Evolutionary conservation across 768 basidiomycete species (phyloP), one percentile per base, ranked within the genome.

Genomic region (Boletus reticulatus): DNA sequence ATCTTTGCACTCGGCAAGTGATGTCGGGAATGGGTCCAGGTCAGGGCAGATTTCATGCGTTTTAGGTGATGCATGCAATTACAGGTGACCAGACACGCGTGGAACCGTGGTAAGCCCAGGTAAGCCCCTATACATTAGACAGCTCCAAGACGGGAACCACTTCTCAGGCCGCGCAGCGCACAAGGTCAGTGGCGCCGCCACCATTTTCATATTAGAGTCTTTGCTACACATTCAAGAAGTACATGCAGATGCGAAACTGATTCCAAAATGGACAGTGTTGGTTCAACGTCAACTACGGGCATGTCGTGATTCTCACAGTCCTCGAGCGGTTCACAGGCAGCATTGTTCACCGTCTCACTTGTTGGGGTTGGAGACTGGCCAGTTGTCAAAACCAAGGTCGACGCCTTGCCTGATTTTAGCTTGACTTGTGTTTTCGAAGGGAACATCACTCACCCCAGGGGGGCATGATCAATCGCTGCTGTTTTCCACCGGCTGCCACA

Each of bases 331-430:
- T 32, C 41, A 29, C 31, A 16, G 36, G 38, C 31, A 46, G 14
- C 14, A 16, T 41, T 27, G 32, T 29, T 31, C 19, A 19, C 32
- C 27, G 20, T 39, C 43, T 59, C 22, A 56, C 46, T 57, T 52
- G 31, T 42, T 54, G 27, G 34, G 41, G 36, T 46, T 56, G 29
- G 52, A 45, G 36, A 38, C 24, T 16, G 71, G 67, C 87, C 85
- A 87, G 64, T 88, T 72, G n/a, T 85, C 84, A 62, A 88, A 88
- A 10, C 86, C 86, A 45, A 88, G 80, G 45, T 86, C 83, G 51
- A 87, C 73, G 47, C 83, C 84, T 85, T 58, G 48, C 24, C 52
- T 46, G 22, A 37, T 24, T 59, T 62, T 57, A 67, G 62, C 39
- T 55, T 34, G 59, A 42, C 29, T 32, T 20, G 27, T 29, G 42